Conservation (phyloP, 2,329 filamentous ascomycete genomes). For the Ophiocordyceps sinensis region DNA sequence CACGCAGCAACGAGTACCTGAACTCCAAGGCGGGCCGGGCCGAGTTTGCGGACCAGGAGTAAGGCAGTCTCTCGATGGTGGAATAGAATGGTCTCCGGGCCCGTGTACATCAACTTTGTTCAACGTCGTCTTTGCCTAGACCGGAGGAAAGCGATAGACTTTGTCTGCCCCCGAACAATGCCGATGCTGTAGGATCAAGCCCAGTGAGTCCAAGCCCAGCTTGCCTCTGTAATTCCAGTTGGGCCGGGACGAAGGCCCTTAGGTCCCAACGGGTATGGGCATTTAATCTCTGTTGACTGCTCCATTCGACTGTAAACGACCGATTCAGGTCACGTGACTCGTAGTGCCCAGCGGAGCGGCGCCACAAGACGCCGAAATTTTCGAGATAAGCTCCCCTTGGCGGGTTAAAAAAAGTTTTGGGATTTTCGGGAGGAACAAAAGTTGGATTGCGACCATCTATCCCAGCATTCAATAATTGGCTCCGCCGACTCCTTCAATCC, state of each 20-base stretch:
- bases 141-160: constrained; percentile 19
- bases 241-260: too few relatives aligned
- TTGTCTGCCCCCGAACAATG: neutral
- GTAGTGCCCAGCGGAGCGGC: constrained; percentile 11
- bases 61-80: constrained; percentile 14
- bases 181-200: too few relatives aligned
- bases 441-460: constrained; percentile 5
- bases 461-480: neutral
- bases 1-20: constrained; percentile 58
- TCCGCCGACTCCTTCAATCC: too few relatives aligned
- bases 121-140: constrained; percentile 16
- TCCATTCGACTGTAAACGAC: neutral
- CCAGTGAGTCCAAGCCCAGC: too few relatives aligned
- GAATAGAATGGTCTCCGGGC: constrained; percentile 15
- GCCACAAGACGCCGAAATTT: constrained; percentile 15
- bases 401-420: constrained; percentile 13
- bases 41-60: constrained; percentile 27
- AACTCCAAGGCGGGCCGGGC: constrained; percentile 64
- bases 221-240: too few relatives aligned
- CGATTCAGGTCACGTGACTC: constrained; percentile 3
- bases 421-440: constrained; percentile 11
- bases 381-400: constrained; percentile 11
- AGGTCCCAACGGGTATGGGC: too few relatives aligned
- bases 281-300: too few relatives aligned
- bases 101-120: constrained; percentile 22